A percentile compares a stretch with the other conserved stretches of the same genome.
Conservation (phyloP, 2,329 filamentous ascomycete species). For the Kalmusia sp. region DNA sequence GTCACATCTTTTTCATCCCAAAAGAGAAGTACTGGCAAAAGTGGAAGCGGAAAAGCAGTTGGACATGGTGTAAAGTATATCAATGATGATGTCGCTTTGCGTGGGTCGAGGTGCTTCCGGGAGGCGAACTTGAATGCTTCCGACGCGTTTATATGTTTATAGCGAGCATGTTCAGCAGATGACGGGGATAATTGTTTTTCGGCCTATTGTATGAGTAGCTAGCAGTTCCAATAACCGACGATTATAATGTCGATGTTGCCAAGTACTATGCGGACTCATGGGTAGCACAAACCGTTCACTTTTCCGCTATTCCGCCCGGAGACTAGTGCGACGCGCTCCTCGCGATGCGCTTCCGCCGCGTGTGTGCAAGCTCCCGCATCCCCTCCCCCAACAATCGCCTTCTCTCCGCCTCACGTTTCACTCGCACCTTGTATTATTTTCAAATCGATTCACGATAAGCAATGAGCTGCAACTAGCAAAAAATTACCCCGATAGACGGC, state of each 20-base stretch:
- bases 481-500: slow-evolving; percentile 20
- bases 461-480: slow-evolving; percentile 23
- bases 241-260: too few species aligned
- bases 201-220: not conserved
- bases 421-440: slow-evolving; percentile 26
- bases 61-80: slow-evolving; percentile 28
- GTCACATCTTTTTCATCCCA: slow-evolving; percentile 52
- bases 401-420: slow-evolving; percentile 19
- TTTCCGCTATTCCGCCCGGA: not conserved
- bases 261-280: too few species aligned
- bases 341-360: slow-evolving; percentile 19
- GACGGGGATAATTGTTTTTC: not conserved
- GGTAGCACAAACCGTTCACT: not conserved
- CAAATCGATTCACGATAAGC: slow-evolving; percentile 18
- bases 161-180: slow-evolving; percentile 6
- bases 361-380: slow-evolving; percentile 32
- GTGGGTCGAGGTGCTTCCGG: too few species aligned
- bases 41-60: slow-evolving; percentile 37
- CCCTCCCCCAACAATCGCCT: slow-evolving; percentile 31
- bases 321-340: not conserved
- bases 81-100: too few species aligned
- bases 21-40: slow-evolving; percentile 27
- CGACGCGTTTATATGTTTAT: slow-evolving; percentile 1
- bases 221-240: too few species aligned
- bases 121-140: too few species aligned